Base-by-base conservation (phyloP, 1,284 basidiomycete species). In the Schizophyllum commune region DNA sequence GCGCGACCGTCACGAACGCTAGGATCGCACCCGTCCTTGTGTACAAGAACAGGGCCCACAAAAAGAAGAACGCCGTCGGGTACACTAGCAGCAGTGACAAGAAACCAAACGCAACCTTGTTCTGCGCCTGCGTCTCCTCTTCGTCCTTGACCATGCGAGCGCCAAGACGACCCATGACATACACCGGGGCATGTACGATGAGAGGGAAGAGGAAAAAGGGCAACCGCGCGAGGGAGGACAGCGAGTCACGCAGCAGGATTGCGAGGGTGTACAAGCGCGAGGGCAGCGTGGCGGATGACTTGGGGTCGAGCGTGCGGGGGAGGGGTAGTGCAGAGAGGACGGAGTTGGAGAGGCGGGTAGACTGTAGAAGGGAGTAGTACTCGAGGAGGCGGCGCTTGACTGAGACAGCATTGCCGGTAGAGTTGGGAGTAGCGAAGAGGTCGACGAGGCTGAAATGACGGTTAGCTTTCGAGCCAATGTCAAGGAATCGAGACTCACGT, bases 111-210 rank as follows among this genome's bases (percentile, higher is more conserved):
- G 91, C 85, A 53, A 96, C 85, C 77, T 97, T 96, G 76, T 90
- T 95, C 77, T 96, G 92, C 47, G 94, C 94, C 73, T 93, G 91
- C 4, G 91, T 90, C 73, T 96, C 94, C 70, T 92, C 91, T 73
- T 98, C 95, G 66, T 94, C 86, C 69, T 92, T 85, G 19, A 83
- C 89, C 39, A 95, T 75, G 54, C 81, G 77, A 4, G 89, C 91
- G 56, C 91, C 93, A 56, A 89, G 69, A 32, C 86, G 79, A 13
- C 85, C 88, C 76, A 95, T 86, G 62, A 87, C 73, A 73, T 97
- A 97, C 55, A 91, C 84, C 0, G 95, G 94, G 27, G 86, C 68
- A 71, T 97, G 91, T 57, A 94, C 79, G 58, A 94, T 68, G 53
- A 96, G 79, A 1, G 95, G 94, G 57, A 95, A 73, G 60, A 92